Evolutionary conservation across 768 basidiomycete genomes (phyloP).

Genomic region (Hypsizygus marmoreus): DNA sequence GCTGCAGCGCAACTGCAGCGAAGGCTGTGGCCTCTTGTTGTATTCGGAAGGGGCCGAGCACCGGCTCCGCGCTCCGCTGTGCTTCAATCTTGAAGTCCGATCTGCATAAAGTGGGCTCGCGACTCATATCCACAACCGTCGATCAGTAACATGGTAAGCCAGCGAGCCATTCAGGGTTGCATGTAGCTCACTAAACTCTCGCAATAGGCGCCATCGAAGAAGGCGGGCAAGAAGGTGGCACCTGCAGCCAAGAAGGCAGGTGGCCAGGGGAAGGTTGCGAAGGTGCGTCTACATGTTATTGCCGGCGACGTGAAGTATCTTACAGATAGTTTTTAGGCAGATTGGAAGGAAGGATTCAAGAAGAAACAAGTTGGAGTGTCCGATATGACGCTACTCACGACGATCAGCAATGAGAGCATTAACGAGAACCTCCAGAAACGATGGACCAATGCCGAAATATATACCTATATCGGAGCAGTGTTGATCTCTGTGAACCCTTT

Average conservation of each 20-base stretch:
- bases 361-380: conserved; percentile 98
- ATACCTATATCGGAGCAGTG: conserved; percentile 98
- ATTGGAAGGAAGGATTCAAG: conserved; percentile 99
- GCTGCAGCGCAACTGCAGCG: no score
- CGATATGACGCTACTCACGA: conserved; percentile 97
- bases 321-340: conserved; percentile 62
- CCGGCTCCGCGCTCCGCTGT: no score
- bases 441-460: conserved; percentile 94
- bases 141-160: conserved; percentile 17
- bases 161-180: not conserved
- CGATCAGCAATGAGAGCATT: conserved; percentile 96
- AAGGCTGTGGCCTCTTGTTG: no score
- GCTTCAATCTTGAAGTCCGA: no score
- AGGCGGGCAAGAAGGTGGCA: conserved; percentile 82
- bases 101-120: no score
- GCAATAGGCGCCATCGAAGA: conserved; percentile 80
- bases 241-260: conserved; percentile 64
- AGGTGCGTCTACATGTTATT: conserved; percentile 45
- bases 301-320: conserved; percentile 10
- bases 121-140: conserved; percentile 3
- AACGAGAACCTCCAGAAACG: conserved; percentile 98
- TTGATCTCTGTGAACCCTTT: conserved; percentile 99
- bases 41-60: no score
- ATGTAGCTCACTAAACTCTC: conserved; percentile 1
- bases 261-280: conserved; percentile 67